Conservation (phyloP, 108 stramenopile species). For the Mediolabrus comicus region DNA sequence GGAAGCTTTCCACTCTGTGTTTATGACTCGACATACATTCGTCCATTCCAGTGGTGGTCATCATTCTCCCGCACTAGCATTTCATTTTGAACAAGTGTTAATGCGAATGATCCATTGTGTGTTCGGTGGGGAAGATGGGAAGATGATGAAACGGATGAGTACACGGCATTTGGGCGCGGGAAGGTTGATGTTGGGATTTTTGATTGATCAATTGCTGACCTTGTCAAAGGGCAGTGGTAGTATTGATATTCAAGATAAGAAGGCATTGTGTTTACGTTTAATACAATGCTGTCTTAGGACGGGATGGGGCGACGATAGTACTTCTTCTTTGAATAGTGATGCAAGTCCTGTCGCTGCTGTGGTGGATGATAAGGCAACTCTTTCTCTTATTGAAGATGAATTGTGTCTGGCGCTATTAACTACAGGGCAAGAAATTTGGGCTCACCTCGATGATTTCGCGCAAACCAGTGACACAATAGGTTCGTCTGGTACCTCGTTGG, state of each 20-base stretch:
- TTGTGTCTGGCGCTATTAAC: constrained; percentile 79
- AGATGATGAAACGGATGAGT: constrained; percentile 5
- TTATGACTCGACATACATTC: constrained; percentile 80
- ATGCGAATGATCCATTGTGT: constrained; percentile 55
- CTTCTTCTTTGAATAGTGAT: not conserved
- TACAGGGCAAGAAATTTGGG: constrained; percentile 84
- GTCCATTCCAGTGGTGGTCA: constrained; percentile 31
- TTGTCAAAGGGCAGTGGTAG: constrained; percentile 53
- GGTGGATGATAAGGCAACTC: constrained; percentile 38
- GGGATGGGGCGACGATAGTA: constrained; percentile 42
- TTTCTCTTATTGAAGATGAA: constrained; percentile 79
- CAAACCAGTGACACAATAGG: constrained; percentile 35
- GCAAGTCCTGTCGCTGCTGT: constrained; percentile 1
- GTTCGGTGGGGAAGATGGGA: constrained; percentile 50
- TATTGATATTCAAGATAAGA: constrained; percentile 57
- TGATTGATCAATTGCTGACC: constrained; percentile 71
- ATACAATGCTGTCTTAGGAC: constrained; percentile 53
- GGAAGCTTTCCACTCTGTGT: constrained; percentile 83
- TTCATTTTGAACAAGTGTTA: constrained; percentile 84
- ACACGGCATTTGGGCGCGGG: constrained; percentile 23
- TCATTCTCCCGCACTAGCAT: constrained; percentile 75
- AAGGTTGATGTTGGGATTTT: constrained; percentile 65
- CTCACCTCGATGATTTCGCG: constrained; percentile 50
- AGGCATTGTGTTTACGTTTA: constrained; percentile 74
- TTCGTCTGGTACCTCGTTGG: constrained; percentile 43